Percentiles rank a stretch among this genome's conserved stretches.
phyloP scores from a whole-genome alignment of 1,139 yeast genomes.

The Hyphopichia wangnamkhiaoensis region DNA sequence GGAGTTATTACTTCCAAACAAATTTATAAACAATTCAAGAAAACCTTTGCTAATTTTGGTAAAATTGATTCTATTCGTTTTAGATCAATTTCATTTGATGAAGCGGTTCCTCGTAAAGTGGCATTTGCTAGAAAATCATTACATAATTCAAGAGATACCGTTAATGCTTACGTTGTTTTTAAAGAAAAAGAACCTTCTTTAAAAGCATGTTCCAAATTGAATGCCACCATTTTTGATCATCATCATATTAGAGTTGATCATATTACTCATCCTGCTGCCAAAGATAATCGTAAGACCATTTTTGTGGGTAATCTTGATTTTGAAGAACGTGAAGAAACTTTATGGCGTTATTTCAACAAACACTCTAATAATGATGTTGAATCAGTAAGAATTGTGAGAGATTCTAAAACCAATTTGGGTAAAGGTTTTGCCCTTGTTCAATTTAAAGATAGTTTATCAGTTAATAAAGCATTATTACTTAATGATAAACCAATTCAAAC shows the following conservation, averaged over 20 bases:
- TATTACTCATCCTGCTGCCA: constrained; percentile 85
- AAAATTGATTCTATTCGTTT: constrained; percentile 75
- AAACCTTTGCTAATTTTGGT: constrained; percentile 58
- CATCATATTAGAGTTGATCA: constrained; percentile 90
- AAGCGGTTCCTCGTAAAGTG: constrained; percentile 85
- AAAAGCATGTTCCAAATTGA: constrained; percentile 54
- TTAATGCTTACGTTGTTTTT: constrained; percentile 88
- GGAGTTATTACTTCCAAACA: constrained; percentile 65
- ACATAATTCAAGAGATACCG: constrained; percentile 74
- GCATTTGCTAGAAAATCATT: constrained; percentile 83
- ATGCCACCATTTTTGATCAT: constrained; percentile 67
- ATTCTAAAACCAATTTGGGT: constrained; percentile 90
- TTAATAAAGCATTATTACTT: constrained; percentile 77
- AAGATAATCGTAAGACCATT: constrained; percentile 79
- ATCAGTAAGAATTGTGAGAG: constrained; percentile 87
- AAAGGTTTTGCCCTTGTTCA: constrained; percentile 98
- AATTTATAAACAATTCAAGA: constrained; percentile 63
- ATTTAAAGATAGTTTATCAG: constrained; percentile 77
- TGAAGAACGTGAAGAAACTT: constrained; percentile 84
- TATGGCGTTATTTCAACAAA: constrained; percentile 77
- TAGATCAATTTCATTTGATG: constrained; percentile 89
- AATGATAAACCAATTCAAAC: constrained; percentile 66
- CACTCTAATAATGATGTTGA: constrained; percentile 71
- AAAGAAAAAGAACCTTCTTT: constrained; percentile 52
- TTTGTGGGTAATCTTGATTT: constrained; percentile 95